These are phyloP conservation scores for Fermentozyma sake DNA, from an alignment of 1,139 yeast species.

Conservation along the genomic window DNA sequence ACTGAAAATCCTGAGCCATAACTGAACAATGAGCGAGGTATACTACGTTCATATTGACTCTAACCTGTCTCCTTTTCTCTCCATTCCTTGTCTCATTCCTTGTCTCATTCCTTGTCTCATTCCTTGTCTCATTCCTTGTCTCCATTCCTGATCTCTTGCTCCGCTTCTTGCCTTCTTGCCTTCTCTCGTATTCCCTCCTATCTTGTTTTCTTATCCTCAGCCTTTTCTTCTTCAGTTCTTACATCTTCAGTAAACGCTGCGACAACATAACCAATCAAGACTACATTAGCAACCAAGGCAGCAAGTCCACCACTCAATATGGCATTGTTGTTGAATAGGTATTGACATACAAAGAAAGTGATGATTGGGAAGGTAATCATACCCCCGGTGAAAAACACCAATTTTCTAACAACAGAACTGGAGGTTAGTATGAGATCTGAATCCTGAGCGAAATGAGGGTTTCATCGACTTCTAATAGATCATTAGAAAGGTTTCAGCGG, in stretches of 20 bases:
- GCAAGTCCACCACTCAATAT: conserved; percentile 85
- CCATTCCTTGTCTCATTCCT: neutral
- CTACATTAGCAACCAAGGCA: conserved; percentile 82
- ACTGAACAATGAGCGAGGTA: too few relatives aligned
- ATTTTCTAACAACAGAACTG: conserved; percentile 64
- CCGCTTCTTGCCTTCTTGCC: conserved; percentile 1
- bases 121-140: conserved; percentile 2
- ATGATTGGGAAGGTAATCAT: conserved; percentile 79
- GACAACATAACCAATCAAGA: conserved; percentile 77
- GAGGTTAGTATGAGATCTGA: too few relatives aligned
- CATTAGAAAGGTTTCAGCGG: too few relatives aligned
- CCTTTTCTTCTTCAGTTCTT: conserved; percentile 20
- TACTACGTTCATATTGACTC: neutral
- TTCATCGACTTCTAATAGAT: too few relatives aligned
- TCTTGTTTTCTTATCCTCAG: conserved; percentile 3
- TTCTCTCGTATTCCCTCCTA: neutral
- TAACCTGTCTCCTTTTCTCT: neutral
- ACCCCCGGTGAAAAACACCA: conserved; percentile 81
- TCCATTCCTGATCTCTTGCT: neutral
- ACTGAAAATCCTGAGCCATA: too few relatives aligned
- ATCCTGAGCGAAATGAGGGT: too few relatives aligned
- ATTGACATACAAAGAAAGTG: conserved; percentile 66
- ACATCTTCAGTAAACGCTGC: conserved; percentile 75
- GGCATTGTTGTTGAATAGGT: conserved; percentile 49
- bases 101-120: neutral